Evolutionary conservation across 2,329 filamentous ascomycete species (phyloP).

Genomic region (Clonostachys sp.): DNA sequence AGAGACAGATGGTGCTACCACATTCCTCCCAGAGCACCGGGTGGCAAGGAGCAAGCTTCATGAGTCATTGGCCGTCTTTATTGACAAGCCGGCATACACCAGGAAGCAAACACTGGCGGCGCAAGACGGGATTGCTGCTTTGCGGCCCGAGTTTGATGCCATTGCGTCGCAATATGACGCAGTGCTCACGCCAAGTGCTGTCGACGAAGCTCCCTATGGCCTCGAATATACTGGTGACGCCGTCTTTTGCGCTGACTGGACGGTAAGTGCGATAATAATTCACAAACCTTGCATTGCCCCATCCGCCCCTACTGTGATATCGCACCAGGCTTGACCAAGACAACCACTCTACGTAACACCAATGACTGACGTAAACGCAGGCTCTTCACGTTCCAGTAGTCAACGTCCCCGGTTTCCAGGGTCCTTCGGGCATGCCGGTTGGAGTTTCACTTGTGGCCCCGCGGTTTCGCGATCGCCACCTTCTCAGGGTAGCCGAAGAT

Average conservation of each 20-base stretch:
- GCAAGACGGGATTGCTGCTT: slow-evolving; percentile 45
- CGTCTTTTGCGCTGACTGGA: slow-evolving; percentile 46
- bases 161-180: slow-evolving; percentile 47
- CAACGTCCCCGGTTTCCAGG: slow-evolving; percentile 60
- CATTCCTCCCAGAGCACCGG: slow-evolving; percentile 50
- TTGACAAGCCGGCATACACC: slow-evolving; percentile 36
- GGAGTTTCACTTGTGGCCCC: slow-evolving; percentile 49
- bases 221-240: slow-evolving; percentile 47
- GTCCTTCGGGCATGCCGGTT: slow-evolving; percentile 48
- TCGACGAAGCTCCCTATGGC: slow-evolving; percentile 55
- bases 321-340: not conserved
- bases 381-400: slow-evolving; percentile 56
- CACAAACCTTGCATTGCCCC: not conserved
- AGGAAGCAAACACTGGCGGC: slow-evolving; percentile 44
- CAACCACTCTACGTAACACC: no score
- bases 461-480: slow-evolving; percentile 37
- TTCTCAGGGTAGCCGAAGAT: slow-evolving; percentile 33
- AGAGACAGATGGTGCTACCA: slow-evolving; percentile 42
- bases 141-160: slow-evolving; percentile 49
- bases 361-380: slow-evolving; percentile 9
- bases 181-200: slow-evolving; percentile 52
- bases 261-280: slow-evolving; percentile 25
- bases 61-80: slow-evolving; percentile 37
- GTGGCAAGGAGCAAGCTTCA: slow-evolving; percentile 40
- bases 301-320: not conserved